phyloP scores from a whole-genome alignment of 495 filamentous ascomycete species.

The Letharia columbiana region DNA sequence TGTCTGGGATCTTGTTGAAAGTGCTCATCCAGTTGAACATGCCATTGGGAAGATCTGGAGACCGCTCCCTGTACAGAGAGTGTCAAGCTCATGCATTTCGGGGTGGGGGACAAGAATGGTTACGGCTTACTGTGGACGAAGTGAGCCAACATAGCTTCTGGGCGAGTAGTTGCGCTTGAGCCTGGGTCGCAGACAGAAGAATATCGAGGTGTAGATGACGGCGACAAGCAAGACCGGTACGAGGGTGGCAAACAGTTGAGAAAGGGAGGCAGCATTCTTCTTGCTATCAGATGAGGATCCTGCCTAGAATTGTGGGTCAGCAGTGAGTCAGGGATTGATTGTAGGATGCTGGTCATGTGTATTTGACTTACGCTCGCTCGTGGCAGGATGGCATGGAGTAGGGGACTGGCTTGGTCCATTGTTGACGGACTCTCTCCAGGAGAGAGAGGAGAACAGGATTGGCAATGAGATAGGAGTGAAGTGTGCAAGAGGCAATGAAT shows the following conservation, averaged over 20 bases:
- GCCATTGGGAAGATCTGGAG: conserved; percentile 59
- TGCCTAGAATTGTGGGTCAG: conserved; percentile 3
- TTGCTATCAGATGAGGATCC: conserved; percentile 6
- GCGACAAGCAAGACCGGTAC: conserved; percentile 60
- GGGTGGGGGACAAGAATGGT: not conserved
- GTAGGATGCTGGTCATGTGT: not conserved
- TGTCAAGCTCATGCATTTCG: conserved; percentile 4
- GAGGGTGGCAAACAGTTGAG: conserved; percentile 57
- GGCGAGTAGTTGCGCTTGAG: conserved; percentile 78
- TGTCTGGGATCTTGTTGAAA: conserved; percentile 74
- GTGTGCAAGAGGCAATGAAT: too few relatives aligned
- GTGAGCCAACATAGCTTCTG: conserved; percentile 71
- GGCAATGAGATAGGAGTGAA: not conserved
- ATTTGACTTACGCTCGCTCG: conserved; percentile 7
- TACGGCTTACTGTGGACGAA: conserved; percentile 48
- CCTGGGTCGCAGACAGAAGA: conserved; percentile 66
- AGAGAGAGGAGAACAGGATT: not conserved
- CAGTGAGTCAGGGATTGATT: not conserved
- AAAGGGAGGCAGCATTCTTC: conserved; percentile 21
- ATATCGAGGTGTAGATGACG: conserved; percentile 54
- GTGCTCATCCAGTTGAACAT: conserved; percentile 64
- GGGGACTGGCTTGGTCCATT: not conserved
- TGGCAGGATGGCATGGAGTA: not conserved
- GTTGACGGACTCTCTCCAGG: not conserved
- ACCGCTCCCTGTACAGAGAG: conserved; percentile 47